phyloP scores from a whole-genome alignment of 2,329 filamentous ascomycete species.

The Coniochaeta prunicola region DNA sequence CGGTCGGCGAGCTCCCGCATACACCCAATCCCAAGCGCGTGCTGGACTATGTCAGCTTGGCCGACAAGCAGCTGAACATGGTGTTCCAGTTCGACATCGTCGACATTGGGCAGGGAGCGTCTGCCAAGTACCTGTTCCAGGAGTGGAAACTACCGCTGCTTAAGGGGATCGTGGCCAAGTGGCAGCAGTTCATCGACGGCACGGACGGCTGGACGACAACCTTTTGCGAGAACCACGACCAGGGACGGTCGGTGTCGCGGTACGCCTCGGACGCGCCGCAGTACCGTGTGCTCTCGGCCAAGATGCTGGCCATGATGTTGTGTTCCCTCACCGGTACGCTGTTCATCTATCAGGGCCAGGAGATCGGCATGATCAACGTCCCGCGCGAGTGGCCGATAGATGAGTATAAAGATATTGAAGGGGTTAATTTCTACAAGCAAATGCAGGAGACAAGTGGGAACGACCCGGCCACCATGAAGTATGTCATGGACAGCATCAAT shows the following conservation, averaged over 20 bases:
- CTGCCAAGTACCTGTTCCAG: slow-evolving; percentile 43
- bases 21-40: slow-evolving; percentile 51
- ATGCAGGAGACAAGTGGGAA: slow-evolving; percentile 9
- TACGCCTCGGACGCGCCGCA: slow-evolving; percentile 37
- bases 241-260: slow-evolving; percentile 46
- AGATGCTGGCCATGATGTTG: slow-evolving; percentile 44
- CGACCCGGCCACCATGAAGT: background rate
- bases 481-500: background rate
- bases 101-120: slow-evolving; percentile 46
- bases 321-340: slow-evolving; percentile 41
- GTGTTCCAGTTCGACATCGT: slow-evolving; percentile 55
- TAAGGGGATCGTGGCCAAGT: slow-evolving; percentile 36
- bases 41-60: slow-evolving; percentile 48
- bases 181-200: slow-evolving; percentile 41
- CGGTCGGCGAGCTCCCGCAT: slow-evolving; percentile 60
- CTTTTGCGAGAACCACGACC: slow-evolving; percentile 59
- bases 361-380: slow-evolving; percentile 50
- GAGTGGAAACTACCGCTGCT: slow-evolving; percentile 39
- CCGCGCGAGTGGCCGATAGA: slow-evolving; percentile 39
- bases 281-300: slow-evolving; percentile 36
- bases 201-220: slow-evolving; percentile 50
- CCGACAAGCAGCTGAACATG: slow-evolving; percentile 57
- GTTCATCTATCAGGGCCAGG: slow-evolving; percentile 53
- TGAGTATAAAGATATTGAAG: slow-evolving; percentile 42
- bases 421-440: slow-evolving; percentile 34